These are phyloP conservation scores for Glomus cerebriforme DNA, from an alignment of 192 early-diverging fungal genomes.

Conservation along the genomic window DNA sequence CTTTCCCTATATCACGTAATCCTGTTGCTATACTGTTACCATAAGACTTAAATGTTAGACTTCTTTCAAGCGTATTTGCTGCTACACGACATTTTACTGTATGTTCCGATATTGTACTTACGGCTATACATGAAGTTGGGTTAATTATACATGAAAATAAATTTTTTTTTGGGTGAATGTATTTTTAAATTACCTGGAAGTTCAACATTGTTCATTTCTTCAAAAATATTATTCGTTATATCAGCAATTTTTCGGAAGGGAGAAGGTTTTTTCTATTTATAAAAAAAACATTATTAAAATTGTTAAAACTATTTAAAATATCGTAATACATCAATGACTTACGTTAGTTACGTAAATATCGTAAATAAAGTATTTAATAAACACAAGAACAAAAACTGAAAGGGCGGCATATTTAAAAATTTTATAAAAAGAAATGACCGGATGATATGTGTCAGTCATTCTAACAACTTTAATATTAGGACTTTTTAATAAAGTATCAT, in stretches of 20 bases:
- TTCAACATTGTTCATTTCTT: background rate
- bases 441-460: background rate
- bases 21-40: background rate
- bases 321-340: no score
- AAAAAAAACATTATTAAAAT: no score
- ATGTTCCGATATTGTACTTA: background rate
- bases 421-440: no score
- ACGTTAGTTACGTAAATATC: no score
- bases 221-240: background rate
- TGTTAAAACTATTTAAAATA: no score
- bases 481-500: background rate
- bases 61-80: constrained; percentile 4
- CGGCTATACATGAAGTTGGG: background rate
- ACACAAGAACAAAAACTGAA: no score
- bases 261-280: background rate
- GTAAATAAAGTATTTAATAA: no score
- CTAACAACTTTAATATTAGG: background rate
- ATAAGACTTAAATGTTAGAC: background rate
- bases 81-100: background rate
- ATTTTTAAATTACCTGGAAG: background rate
- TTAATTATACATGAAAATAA: background rate
- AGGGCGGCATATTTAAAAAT: no score
- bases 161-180: background rate
- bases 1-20: background rate
- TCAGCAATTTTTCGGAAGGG: background rate